These are phyloP conservation scores for Pythium grandisporangium DNA, from an alignment of 352 stramenopile genomes.

Conservation along the genomic window DNA sequence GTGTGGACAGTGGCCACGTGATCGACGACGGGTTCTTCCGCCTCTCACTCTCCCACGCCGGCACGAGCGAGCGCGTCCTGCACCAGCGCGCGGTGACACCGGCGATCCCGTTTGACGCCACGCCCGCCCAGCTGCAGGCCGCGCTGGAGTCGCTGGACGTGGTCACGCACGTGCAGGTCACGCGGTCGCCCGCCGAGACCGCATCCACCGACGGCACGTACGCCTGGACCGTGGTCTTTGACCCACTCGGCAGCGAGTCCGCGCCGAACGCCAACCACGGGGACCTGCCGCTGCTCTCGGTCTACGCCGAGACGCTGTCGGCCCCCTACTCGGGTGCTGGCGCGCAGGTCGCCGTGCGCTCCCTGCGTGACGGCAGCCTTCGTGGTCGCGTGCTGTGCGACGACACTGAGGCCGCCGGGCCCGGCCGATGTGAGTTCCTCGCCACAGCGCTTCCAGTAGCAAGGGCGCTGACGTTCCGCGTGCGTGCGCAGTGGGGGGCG, in stretches of 20 bases:
- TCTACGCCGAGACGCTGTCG: conserved; percentile 45
- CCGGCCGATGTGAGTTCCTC: conserved; percentile 22
- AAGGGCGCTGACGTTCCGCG: conserved; percentile 30
- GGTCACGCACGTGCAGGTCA: conserved; percentile 46
- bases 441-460: conserved; percentile 14
- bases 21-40: conserved; percentile 50
- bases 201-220: conserved; percentile 16
- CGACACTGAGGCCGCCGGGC: too few species aligned
- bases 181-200: conserved; percentile 14
- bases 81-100: conserved; percentile 35
- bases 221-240: conserved; percentile 53
- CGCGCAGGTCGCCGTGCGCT: conserved; percentile 42
- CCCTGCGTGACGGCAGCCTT: conserved; percentile 18
- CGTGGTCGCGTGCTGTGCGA: conserved; percentile 14
- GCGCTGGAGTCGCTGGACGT: conserved; percentile 69
- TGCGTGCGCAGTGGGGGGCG: conserved; percentile 25
- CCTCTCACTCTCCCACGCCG: conserved; percentile 28
- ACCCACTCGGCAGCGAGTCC: conserved; percentile 6
- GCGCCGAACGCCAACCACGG: conserved; percentile 19
- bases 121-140: conserved; percentile 38
- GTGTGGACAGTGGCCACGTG: conserved; percentile 27
- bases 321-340: conserved; percentile 30
- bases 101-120: conserved; percentile 70
- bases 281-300: conserved; percentile 29
- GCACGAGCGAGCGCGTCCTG: conserved; percentile 21